A percentile compares a stretch with the other conserved stretches of the same genome.
Evolutionary conservation across 768 basidiomycete species (phyloP).

Genomic region (Hypsizygus marmoreus): DNA sequence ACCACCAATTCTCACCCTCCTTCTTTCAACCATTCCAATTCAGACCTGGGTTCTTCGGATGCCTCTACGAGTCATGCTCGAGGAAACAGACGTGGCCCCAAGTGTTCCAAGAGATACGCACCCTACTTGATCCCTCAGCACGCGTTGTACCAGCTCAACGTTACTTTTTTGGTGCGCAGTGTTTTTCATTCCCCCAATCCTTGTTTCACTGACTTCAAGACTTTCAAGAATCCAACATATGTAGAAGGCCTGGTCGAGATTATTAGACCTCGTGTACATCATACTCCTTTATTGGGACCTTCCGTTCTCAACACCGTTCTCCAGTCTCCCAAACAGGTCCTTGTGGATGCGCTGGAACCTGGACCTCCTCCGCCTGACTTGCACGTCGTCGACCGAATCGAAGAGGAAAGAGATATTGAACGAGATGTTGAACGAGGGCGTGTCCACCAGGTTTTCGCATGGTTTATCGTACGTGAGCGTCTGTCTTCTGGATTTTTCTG

Average conservation of each 20-base stretch:
- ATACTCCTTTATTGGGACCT: background rate
- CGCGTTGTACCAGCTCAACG: conserved; percentile 5
- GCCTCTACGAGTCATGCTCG: no score
- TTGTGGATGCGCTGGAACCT: conserved; percentile 6
- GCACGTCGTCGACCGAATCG: no score
- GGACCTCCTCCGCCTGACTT: background rate
- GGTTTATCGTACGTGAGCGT: background rate
- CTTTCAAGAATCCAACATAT: background rate
- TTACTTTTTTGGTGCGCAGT: conserved; percentile 5
- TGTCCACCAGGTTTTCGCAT: background rate
- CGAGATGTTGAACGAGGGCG: background rate
- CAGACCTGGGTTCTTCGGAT: no score
- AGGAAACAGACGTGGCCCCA: no score
- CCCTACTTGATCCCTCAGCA: conserved; percentile 3
- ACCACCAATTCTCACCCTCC: background rate
- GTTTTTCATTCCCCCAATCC: background rate
- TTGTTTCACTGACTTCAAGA: background rate
- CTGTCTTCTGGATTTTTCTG: background rate
- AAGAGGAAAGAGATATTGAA: no score
- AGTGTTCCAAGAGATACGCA: conserved; percentile 1
- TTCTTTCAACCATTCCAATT: background rate
- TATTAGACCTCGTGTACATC: background rate
- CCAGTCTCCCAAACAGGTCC: conserved; percentile 4
- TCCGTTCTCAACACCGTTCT: background rate
- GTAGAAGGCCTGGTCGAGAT: conserved; percentile 6